phyloP scores from a whole-genome alignment of 2,329 filamentous ascomycete species.

The Dactylella cylindrospora region DNA sequence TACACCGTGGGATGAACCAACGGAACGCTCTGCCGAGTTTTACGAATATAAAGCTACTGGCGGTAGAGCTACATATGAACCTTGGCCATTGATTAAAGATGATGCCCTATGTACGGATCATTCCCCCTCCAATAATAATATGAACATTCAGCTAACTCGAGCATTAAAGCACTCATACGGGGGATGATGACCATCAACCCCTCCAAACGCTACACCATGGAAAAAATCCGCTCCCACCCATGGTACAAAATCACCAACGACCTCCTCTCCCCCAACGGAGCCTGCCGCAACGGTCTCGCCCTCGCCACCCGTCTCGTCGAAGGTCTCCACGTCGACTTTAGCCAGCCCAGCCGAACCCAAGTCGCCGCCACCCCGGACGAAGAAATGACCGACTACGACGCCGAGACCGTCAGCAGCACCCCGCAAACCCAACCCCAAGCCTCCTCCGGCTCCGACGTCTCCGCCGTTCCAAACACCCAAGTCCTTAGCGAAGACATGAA shows the following conservation, averaged over 20 bases:
- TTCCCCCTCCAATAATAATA: neutral
- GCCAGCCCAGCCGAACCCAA: slow-evolving; percentile 63
- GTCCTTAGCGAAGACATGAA: slow-evolving; percentile 32
- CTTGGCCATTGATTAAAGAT: slow-evolving; percentile 77
- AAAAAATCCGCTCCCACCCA: slow-evolving; percentile 83
- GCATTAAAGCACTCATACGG: slow-evolving; percentile 65
- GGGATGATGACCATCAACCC: slow-evolving; percentile 89
- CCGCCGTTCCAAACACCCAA: slow-evolving; percentile 36
- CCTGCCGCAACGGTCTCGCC: slow-evolving; percentile 71
- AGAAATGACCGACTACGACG: slow-evolving; percentile 64
- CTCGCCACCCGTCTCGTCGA: slow-evolving; percentile 96
- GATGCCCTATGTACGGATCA: slow-evolving; percentile 62
- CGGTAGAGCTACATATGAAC: slow-evolving; percentile 77
- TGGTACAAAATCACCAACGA: slow-evolving; percentile 88
- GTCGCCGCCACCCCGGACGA: slow-evolving; percentile 49
- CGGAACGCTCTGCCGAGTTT: slow-evolving; percentile 82
- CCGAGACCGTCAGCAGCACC: slow-evolving; percentile 45
- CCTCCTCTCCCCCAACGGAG: slow-evolving; percentile 72
- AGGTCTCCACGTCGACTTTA: slow-evolving; percentile 84
- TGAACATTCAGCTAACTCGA: neutral
- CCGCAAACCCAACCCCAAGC: neutral
- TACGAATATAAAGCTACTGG: slow-evolving; percentile 79
- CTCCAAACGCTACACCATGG: slow-evolving; percentile 74
- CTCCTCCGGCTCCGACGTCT: slow-evolving; percentile 15
- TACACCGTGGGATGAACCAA: slow-evolving; percentile 96